These are phyloP conservation scores for Sugiyamaella marilandica DNA, from an alignment of 805 yeast species.

Conservation along the genomic window DNA sequence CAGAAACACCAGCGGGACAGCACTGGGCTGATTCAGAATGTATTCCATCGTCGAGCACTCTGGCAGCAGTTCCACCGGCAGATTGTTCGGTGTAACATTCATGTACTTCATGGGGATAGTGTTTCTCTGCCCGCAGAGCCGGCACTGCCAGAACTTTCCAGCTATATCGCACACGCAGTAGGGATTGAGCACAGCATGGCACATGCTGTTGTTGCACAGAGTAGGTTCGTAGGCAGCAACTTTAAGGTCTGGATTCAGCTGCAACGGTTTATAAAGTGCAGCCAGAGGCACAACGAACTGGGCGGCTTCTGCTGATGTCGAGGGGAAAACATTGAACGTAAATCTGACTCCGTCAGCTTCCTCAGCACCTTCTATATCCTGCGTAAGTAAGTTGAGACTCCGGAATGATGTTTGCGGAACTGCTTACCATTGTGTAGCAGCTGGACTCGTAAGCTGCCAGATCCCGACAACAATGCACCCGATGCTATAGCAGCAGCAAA, in stretches of 20 bases:
- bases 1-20: conserved; percentile 79
- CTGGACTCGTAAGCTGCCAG: too few relatives aligned
- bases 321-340: conserved; percentile 79
- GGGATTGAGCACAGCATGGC: conserved; percentile 79
- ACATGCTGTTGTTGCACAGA: conserved; percentile 57
- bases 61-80: conserved; percentile 73
- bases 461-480: too few relatives aligned
- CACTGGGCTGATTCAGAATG: conserved; percentile 53
- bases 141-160: conserved; percentile 78
- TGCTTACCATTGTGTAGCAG: too few relatives aligned
- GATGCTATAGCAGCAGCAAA: too few relatives aligned
- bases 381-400: too few relatives aligned
- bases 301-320: conserved; percentile 73
- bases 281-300: conserved; percentile 86
- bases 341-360: conserved; percentile 57
- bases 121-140: conserved; percentile 71
- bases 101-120: conserved; percentile 81
- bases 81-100: conserved; percentile 62
- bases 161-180: conserved; percentile 64
- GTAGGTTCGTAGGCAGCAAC: conserved; percentile 74
- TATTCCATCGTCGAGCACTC: conserved; percentile 78
- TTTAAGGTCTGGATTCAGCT: conserved; percentile 62
- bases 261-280: conserved; percentile 80
- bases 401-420: too few relatives aligned
- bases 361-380: conserved; percentile 49